phyloP scores from a whole-genome alignment of 345 rosid species.

The Euclidium syriacum region DNA sequence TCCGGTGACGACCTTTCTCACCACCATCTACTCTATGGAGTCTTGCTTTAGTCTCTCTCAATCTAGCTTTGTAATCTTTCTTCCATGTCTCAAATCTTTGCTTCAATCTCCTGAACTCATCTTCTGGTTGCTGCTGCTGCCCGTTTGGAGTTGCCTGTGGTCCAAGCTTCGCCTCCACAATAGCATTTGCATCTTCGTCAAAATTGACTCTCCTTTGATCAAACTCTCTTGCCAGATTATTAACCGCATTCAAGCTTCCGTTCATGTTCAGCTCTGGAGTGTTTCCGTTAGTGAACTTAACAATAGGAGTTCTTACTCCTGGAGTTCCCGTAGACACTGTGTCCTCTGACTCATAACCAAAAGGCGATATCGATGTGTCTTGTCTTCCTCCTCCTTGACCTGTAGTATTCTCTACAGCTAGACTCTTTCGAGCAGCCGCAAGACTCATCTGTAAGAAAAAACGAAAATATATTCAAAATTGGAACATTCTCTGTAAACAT shows the following conservation, averaged over 20 bases:
- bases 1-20: constrained; percentile 50
- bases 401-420: constrained; percentile 46
- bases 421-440: constrained; percentile 69
- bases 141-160: constrained; percentile 34
- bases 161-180: constrained; percentile 44
- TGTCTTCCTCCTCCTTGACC: constrained; percentile 48
- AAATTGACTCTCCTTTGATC: constrained; percentile 63
- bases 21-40: constrained; percentile 51
- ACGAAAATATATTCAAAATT: background rate
- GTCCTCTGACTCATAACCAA: constrained; percentile 64
- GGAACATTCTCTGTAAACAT: constrained; percentile 1
- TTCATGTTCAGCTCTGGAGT: constrained; percentile 51
- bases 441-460: constrained; percentile 57
- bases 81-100: constrained; percentile 73
- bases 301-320: constrained; percentile 46
- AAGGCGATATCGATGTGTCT: constrained; percentile 53
- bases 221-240: constrained; percentile 63
- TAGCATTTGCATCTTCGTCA: constrained; percentile 54
- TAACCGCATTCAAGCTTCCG: constrained; percentile 47
- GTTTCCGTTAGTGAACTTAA: constrained; percentile 31
- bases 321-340: constrained; percentile 61
- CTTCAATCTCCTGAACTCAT: constrained; percentile 62
- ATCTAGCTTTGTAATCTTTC: constrained; percentile 73
- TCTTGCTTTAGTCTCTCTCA: constrained; percentile 63
- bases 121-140: constrained; percentile 37